A percentile compares a stretch with the other conserved stretches of the same genome.
phyloP scores from a whole-genome alignment of 257 asterid species.

The Solanum megistacrolobum region DNA sequence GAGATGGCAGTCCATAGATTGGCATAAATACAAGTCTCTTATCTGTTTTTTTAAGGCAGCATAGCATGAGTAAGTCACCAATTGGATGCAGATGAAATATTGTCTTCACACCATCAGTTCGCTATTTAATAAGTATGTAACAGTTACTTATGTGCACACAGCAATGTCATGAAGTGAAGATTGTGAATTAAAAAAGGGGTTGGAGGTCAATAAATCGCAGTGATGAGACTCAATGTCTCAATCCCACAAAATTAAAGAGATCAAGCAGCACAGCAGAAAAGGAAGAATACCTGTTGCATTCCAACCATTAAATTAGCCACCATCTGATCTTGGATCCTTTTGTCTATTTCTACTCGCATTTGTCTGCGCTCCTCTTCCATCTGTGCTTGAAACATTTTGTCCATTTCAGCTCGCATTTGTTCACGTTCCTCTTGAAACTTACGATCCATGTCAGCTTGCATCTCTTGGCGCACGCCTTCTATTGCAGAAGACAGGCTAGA shows the following conservation, averaged over 20 bases:
- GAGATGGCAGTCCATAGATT: background rate
- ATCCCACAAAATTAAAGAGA: background rate
- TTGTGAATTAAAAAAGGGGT: background rate
- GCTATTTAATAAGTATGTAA: background rate
- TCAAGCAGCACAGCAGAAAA: background rate
- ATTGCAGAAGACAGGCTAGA: background rate
- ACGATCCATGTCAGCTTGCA: background rate
- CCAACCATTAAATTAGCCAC: background rate
- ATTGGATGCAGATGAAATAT: background rate
- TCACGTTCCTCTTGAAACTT: background rate
- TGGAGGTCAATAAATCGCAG: background rate
- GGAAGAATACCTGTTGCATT: conserved; percentile 3
- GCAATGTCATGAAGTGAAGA: background rate
- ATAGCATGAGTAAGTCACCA: background rate
- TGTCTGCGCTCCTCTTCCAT: background rate
- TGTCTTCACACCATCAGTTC: background rate
- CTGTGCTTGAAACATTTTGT: background rate
- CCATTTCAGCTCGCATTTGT: conserved; percentile 1
- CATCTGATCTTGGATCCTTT: conserved; percentile 1
- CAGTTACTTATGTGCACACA: background rate
- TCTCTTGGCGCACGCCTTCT: background rate
- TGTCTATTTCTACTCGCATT: background rate
- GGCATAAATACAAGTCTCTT: background rate
- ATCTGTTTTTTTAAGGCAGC: background rate
- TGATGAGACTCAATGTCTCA: background rate